phyloP scores from a whole-genome alignment of 805 yeast species.

The Wickerhamiella dianesei region DNA sequence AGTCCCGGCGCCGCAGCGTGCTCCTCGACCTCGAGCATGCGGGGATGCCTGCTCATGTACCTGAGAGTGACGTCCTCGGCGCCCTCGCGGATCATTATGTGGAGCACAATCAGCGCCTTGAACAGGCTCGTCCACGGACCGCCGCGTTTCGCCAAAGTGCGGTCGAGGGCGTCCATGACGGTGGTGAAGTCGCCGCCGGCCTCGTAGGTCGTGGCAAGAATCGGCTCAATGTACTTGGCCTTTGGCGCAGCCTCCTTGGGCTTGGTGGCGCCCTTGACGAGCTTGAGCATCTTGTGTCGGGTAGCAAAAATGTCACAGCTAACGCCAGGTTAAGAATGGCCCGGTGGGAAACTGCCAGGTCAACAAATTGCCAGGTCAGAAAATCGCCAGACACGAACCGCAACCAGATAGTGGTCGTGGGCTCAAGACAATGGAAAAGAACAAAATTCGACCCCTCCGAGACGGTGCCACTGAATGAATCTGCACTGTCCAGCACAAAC shows the following conservation, averaged over 20 bases:
- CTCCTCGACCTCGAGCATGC: constrained; percentile 36
- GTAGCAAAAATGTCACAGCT: too few relatives aligned
- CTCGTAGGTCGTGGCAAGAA: constrained; percentile 52
- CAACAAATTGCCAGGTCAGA: too few relatives aligned
- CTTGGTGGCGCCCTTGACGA: constrained; percentile 22
- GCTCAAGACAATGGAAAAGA: too few relatives aligned
- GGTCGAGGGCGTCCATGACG: constrained; percentile 50
- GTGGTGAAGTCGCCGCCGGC: constrained; percentile 50
- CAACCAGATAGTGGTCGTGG: too few relatives aligned
- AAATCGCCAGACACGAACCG: neutral
- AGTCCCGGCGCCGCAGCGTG: constrained; percentile 28
- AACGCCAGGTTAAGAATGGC: too few relatives aligned
- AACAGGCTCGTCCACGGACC: constrained; percentile 84
- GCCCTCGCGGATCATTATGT: constrained; percentile 88
- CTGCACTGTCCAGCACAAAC: too few relatives aligned
- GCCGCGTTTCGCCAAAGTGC: constrained; percentile 45
- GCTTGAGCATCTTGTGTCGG: constrained; percentile 16
- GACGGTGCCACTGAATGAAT: neutral
- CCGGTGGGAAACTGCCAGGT: too few relatives aligned
- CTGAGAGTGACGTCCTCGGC: constrained; percentile 58
- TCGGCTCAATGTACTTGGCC: constrained; percentile 89
- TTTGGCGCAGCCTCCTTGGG: constrained; percentile 86
- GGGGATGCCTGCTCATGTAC: constrained; percentile 39
- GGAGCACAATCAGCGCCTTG: constrained; percentile 72
- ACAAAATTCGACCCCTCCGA: neutral